Percentiles rank a stretch among this genome's conserved stretches.
Conservation (phyloP, 2,329 filamentous ascomycete species). For the Metarhizium rileyi region DNA sequence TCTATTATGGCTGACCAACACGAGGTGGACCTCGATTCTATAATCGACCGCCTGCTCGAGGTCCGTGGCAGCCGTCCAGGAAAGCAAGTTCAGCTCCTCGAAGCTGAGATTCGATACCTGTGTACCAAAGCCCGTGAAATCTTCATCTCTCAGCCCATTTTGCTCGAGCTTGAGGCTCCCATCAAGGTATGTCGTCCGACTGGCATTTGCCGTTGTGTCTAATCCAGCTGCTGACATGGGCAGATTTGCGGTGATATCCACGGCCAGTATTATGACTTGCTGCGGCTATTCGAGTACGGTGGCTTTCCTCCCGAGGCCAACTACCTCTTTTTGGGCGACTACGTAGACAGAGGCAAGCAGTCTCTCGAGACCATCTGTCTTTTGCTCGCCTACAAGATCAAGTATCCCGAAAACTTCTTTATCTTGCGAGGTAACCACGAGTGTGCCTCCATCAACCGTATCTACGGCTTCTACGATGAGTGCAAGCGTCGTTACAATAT, state of each 20-base stretch:
- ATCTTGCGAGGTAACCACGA: constrained; percentile 97
- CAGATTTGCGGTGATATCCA: constrained; percentile 99
- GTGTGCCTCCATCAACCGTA: constrained; percentile 96
- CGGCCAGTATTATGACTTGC: constrained; percentile 96
- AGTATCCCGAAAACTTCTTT: constrained; percentile 99
- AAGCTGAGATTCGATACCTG: constrained; percentile 91
- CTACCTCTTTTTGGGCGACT: constrained; percentile 98
- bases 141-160: constrained; percentile 97
- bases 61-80: constrained; percentile 95
- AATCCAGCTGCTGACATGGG: background rate
- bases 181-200: constrained; percentile 81
- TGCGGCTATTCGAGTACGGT: constrained; percentile 95
- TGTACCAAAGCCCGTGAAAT: constrained; percentile 99
- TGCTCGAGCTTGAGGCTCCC: constrained; percentile 93
- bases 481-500: constrained; percentile 99
- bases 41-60: constrained; percentile 96
- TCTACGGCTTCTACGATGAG: constrained; percentile 99
- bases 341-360: constrained; percentile 98
- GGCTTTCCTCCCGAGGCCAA: constrained; percentile 98
- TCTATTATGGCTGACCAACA: constrained; percentile 54
- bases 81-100: constrained; percentile 95
- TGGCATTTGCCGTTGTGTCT: background rate
- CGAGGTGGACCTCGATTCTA: constrained; percentile 97
- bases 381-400: constrained; percentile 97
- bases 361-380: constrained; percentile 97